phyloP scores from a whole-genome alignment of 2,329 filamentous ascomycete genomes.

The Atkinsonella texensis region DNA sequence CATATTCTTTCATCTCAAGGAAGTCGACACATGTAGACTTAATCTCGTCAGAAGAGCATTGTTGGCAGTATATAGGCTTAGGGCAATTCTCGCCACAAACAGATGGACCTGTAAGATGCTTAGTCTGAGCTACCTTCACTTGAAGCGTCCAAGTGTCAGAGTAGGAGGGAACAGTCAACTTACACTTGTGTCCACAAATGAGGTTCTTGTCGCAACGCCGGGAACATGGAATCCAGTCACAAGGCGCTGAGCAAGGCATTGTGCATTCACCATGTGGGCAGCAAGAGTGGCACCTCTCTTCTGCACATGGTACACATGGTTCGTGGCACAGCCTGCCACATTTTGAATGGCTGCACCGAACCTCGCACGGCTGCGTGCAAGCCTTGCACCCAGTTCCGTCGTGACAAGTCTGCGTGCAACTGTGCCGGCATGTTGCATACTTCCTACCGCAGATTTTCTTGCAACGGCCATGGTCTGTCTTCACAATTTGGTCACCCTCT shows the following conservation, averaged over 20 bases:
- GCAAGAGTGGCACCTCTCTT: slow-evolving; percentile 37
- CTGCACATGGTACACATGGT: slow-evolving; percentile 49
- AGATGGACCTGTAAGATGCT: slow-evolving; percentile 28
- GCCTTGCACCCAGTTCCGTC: slow-evolving; percentile 30
- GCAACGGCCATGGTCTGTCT: slow-evolving; percentile 35
- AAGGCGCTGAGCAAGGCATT: slow-evolving; percentile 55
- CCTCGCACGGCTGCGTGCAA: slow-evolving; percentile 39
- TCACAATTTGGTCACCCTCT: slow-evolving; percentile 16
- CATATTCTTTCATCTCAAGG: slow-evolving; percentile 40
- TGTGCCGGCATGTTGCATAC: slow-evolving; percentile 44
- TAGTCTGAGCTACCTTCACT: too few species aligned
- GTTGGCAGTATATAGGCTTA: slow-evolving; percentile 38
- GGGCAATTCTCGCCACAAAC: slow-evolving; percentile 56
- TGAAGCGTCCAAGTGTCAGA: too few species aligned
- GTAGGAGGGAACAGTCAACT: slow-evolving; percentile 3
- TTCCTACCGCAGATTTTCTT: slow-evolving; percentile 33
- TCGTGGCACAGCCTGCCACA: slow-evolving; percentile 46
- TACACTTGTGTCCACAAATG: slow-evolving; percentile 48
- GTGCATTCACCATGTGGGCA: slow-evolving; percentile 41
- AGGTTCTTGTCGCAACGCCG: slow-evolving; percentile 42
- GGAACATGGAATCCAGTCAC: slow-evolving; percentile 53
- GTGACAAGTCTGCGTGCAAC: slow-evolving; percentile 42
- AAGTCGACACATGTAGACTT: slow-evolving; percentile 42
- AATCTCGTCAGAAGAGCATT: slow-evolving; percentile 33
- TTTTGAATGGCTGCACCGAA: slow-evolving; percentile 41